Conservation (phyloP, 78 protist genomes). For the Dictyostelium firmibasis region DNA sequence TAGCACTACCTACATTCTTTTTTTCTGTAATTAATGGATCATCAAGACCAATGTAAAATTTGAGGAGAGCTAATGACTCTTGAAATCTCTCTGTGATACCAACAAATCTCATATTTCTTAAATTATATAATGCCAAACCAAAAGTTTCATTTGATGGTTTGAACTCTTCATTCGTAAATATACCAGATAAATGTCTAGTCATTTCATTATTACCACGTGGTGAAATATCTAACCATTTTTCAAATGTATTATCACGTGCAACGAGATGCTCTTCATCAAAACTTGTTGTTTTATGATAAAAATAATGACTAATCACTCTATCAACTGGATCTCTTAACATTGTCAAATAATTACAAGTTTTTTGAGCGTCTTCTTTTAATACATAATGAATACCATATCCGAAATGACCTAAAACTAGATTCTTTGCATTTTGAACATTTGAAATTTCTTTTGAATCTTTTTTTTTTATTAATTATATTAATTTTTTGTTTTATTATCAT, state of each 20-base stretch:
- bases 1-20: background rate
- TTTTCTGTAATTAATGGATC: background rate
- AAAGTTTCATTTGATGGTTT: background rate
- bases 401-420: background rate
- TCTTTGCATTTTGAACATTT: background rate
- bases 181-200: slow-evolving; percentile 27
- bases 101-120: slow-evolving; percentile 17
- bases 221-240: slow-evolving; percentile 4
- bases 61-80: slow-evolving; percentile 8
- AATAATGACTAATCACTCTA: slow-evolving; percentile 30
- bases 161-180: background rate
- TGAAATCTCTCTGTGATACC: slow-evolving; percentile 32
- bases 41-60: background rate
- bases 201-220: slow-evolving; percentile 28
- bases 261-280: background rate
- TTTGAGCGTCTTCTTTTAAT: background rate
- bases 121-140: background rate
- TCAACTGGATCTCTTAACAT: slow-evolving; percentile 57
- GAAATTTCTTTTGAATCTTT: background rate
- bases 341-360: slow-evolving; percentile 7
- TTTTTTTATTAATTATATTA: too few species aligned
- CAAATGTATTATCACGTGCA: background rate
- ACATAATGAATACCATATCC: background rate
- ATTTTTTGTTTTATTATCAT: too few species aligned
- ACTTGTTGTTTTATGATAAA: background rate